Evolutionary conservation across 2,329 filamentous ascomycete species (phyloP).

Genomic region (Aspergillus sp.): DNA sequence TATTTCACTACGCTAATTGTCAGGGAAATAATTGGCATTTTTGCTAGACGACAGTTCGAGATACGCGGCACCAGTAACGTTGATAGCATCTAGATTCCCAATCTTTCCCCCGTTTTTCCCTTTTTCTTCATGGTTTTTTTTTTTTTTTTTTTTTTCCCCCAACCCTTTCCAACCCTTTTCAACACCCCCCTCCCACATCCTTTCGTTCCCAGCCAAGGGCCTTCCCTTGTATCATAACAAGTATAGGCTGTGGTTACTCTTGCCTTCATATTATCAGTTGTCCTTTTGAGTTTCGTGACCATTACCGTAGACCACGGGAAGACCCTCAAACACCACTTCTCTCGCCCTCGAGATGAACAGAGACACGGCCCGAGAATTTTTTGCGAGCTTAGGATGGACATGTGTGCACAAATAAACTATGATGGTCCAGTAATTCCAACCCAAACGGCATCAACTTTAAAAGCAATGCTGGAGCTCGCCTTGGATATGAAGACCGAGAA

Average conservation of each 20-base stretch:
- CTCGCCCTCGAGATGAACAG: not conserved
- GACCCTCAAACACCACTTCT: too few species aligned
- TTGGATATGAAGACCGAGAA: not conserved
- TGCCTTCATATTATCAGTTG: not conserved
- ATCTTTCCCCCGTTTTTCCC: not conserved
- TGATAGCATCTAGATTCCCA: constrained; percentile 7
- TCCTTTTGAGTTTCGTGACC: not conserved
- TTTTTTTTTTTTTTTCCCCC: constrained; percentile 7
- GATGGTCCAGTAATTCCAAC: not conserved
- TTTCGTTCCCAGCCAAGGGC: constrained; percentile 4
- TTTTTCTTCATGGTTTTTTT: constrained; percentile 5
- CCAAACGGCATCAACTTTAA: not conserved
- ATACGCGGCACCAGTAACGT: not conserved
- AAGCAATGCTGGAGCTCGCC: too few species aligned
- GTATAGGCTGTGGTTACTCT: not conserved
- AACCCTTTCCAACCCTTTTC: constrained; percentile 10
- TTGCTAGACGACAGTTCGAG: constrained; percentile 6
- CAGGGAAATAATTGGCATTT: constrained; percentile 12
- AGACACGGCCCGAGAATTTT: not conserved
- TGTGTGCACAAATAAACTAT: not conserved
- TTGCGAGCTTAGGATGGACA: not conserved
- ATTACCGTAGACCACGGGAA: not conserved
- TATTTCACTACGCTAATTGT: not conserved
- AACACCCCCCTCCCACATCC: not conserved
- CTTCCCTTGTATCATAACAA: not conserved